Conservation (phyloP, 1,284 basidiomycete genomes). For the Ustilago shanxiensis region DNA sequence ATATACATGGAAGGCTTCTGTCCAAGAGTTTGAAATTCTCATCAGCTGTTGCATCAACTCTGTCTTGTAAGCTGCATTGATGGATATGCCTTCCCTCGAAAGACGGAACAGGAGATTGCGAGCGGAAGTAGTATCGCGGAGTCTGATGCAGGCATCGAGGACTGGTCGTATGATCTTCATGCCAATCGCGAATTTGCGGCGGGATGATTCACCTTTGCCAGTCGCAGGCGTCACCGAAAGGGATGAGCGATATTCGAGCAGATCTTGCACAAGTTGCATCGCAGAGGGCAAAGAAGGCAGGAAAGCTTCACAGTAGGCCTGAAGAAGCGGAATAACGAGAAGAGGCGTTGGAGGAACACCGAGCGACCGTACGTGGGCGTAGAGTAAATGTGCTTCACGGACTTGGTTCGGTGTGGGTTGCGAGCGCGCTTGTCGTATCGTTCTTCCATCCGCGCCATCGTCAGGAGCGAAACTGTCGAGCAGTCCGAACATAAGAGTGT, state of each 20-base stretch:
- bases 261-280: conserved; percentile 43
- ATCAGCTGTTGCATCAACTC: conserved; percentile 31
- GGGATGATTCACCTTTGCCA: not conserved
- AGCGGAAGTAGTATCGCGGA: conserved; percentile 38
- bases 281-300: conserved; percentile 51
- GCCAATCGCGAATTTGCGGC: conserved; percentile 5
- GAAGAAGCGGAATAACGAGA: conserved; percentile 51
- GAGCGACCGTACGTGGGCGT: conserved; percentile 38
- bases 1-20: conserved; percentile 51
- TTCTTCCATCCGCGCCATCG: not conserved
- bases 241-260: conserved; percentile 21
- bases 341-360: conserved; percentile 37
- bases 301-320: conserved; percentile 58
- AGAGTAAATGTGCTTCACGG: conserved; percentile 54
- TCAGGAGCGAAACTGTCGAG: not conserved
- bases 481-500: conserved; percentile 32
- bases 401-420: conserved; percentile 45
- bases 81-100: conserved; percentile 23
- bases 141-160: conserved; percentile 49
- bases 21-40: conserved; percentile 34
- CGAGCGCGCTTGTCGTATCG: not conserved
- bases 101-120: conserved; percentile 27
- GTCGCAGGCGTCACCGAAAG: not conserved
- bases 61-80: conserved; percentile 22
- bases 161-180: conserved; percentile 35